phyloP scores from a whole-genome alignment of 805 yeast genomes.

The Starmera dryadoides region DNA sequence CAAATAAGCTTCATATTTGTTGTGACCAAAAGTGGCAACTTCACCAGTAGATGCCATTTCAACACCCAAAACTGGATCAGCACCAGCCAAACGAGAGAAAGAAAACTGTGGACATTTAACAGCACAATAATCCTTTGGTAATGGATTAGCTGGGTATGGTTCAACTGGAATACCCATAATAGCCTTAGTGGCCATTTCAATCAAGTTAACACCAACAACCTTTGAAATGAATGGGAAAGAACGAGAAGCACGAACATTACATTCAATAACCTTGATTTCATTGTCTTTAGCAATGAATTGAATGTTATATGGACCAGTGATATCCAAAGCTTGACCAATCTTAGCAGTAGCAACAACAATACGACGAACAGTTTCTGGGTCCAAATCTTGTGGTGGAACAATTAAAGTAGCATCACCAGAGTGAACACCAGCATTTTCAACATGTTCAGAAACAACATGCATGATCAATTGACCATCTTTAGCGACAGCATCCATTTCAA shows the following conservation, averaged over 20 bases:
- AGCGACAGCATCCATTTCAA: conserved; percentile 99
- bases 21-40: conserved; percentile 93
- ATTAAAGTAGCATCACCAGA: conserved; percentile 98
- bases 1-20: conserved; percentile 95
- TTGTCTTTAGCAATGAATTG: conserved; percentile 95
- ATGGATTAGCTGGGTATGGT: conserved; percentile 83
- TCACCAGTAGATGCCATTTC: conserved; percentile 99
- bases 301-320: conserved; percentile 96
- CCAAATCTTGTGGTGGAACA: conserved; percentile 94
- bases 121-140: conserved; percentile 93
- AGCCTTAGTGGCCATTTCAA: conserved; percentile 96
- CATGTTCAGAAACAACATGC: conserved; percentile 98
- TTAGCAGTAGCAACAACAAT: conserved; percentile 94
- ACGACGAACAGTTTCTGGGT: conserved; percentile 83
- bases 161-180: conserved; percentile 80
- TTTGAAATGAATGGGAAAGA: conserved; percentile 98
- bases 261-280: conserved; percentile 95
- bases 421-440: conserved; percentile 98
- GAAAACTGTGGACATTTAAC: conserved; percentile 97
- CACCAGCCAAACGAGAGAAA: conserved; percentile 93
- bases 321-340: conserved; percentile 89
- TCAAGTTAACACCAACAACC: conserved; percentile 93
- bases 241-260: conserved; percentile 98
- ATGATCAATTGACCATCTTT: conserved; percentile 87
- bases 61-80: conserved; percentile 96